A percentile compares a stretch with the other conserved stretches of the same genome.
These are phyloP conservation scores for Cyberlindnera japonica DNA, from an alignment of 805 yeast species.

Conservation along the genomic window DNA sequence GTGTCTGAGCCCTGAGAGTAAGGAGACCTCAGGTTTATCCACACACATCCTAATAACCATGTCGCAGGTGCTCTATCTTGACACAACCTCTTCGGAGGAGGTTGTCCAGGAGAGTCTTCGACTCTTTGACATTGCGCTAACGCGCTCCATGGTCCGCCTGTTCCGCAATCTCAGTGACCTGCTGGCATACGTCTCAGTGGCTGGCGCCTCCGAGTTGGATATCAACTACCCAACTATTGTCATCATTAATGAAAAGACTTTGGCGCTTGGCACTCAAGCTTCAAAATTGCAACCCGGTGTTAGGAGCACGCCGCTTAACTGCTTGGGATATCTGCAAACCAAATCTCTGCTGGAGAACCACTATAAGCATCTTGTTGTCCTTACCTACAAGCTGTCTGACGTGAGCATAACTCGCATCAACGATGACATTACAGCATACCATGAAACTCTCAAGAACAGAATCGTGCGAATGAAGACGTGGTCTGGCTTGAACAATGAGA, in stretches of 20 bases:
- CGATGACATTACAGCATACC: constrained; percentile 19
- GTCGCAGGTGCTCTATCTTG: constrained; percentile 25
- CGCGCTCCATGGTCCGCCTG: constrained; percentile 1
- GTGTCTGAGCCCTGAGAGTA: too few relatives aligned
- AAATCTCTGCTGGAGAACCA: constrained; percentile 17
- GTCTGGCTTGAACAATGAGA: constrained; percentile 35
- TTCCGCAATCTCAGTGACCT: constrained; percentile 19
- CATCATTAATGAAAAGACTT: constrained; percentile 26
- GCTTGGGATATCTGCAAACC: constrained; percentile 12
- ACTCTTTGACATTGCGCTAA: constrained; percentile 18
- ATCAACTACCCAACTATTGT: constrained; percentile 26
- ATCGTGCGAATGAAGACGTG: constrained; percentile 38
- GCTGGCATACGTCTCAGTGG: constrained; percentile 17
- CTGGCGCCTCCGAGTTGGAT: constrained; percentile 28
- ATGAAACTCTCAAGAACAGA: constrained; percentile 27
- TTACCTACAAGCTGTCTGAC: constrained; percentile 17
- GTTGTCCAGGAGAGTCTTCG: constrained; percentile 11
- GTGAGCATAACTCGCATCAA: constrained; percentile 20
- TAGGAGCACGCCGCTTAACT: constrained; percentile 12
- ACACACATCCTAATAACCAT: too few relatives aligned
- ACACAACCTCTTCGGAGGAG: constrained; percentile 12
- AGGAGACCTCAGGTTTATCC: too few relatives aligned
- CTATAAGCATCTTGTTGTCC: constrained; percentile 24
- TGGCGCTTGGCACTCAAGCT: too few relatives aligned
- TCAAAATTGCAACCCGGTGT: neutral